A percentile compares a stretch with the other conserved stretches of the same genome.
Conservation (phyloP, 2,329 filamentous ascomycete genomes). For the Stachybotrys chartarum region DNA sequence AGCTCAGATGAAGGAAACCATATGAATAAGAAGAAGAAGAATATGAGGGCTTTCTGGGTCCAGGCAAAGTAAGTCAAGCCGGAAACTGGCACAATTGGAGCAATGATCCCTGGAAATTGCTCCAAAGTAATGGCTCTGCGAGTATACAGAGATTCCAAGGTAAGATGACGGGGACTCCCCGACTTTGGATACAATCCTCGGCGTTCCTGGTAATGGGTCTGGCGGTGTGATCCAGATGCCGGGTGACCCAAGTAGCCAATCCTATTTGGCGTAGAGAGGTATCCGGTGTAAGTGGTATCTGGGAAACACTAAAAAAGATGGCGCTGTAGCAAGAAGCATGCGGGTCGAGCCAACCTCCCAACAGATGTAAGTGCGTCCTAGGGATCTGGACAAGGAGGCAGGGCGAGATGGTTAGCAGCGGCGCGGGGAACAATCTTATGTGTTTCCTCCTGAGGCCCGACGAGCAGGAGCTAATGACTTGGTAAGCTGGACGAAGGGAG, state of each 20-base stretch:
- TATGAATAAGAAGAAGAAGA: conserved; percentile 14
- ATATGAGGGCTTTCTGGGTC: conserved; percentile 5
- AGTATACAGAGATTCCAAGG: conserved; percentile 17
- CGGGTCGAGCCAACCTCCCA: not conserved
- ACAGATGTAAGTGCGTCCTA: not conserved
- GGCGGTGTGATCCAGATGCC: conserved; percentile 18
- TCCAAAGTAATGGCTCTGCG: conserved; percentile 18
- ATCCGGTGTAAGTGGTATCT: not conserved
- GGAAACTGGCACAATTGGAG: conserved; percentile 18
- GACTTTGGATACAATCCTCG: conserved; percentile 18
- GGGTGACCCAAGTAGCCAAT: conserved; percentile 11
- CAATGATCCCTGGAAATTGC: conserved; percentile 17
- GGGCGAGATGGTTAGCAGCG: not conserved
- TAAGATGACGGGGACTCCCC: conserved; percentile 20
- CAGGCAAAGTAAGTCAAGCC: conserved; percentile 13
- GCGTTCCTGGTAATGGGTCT: conserved; percentile 15
- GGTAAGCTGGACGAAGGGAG: not conserved
- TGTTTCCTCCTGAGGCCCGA: not conserved
- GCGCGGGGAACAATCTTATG: not conserved
- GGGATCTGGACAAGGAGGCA: not conserved
- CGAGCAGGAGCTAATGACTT: not conserved
- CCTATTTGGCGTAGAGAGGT: not conserved
- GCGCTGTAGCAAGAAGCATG: not conserved
- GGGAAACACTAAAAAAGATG: not conserved
- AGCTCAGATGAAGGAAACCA: conserved; percentile 17